A percentile compares a stretch with the other conserved stretches of the same genome.
Conservation (phyloP, 2,329 filamentous ascomycete species). For the Claviceps citrina region DNA sequence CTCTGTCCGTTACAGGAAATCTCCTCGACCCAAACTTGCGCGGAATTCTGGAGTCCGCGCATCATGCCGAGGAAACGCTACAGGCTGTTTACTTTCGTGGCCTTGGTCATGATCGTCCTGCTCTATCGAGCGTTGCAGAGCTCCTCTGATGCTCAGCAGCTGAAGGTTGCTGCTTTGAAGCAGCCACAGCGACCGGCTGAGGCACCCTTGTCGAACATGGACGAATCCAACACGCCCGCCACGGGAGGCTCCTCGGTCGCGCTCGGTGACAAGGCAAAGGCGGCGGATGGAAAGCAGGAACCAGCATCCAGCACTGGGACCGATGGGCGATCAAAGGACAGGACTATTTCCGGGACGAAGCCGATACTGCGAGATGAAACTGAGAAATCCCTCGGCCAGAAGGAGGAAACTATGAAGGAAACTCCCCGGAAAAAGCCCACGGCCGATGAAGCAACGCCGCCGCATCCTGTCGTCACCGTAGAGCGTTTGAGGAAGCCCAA, state of each 20-base stretch:
- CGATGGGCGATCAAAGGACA: neutral
- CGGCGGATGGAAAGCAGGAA: neutral
- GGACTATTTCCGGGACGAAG: neutral
- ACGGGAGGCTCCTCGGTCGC: slow-evolving; percentile 2
- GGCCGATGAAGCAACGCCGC: slow-evolving; percentile 5
- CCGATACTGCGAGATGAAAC: neutral
- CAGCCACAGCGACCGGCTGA: slow-evolving; percentile 1
- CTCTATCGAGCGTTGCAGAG: slow-evolving; percentile 34
- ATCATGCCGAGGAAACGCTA: slow-evolving; percentile 47
- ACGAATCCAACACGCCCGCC: neutral
- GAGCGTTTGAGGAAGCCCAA: slow-evolving; percentile 59
- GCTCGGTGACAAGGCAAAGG: neutral
- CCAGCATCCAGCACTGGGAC: neutral
- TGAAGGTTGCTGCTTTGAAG: neutral
- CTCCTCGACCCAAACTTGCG: too few relatives aligned
- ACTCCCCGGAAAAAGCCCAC: slow-evolving; percentile 17
- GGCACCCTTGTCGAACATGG: neutral
- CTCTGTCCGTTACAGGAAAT: too few relatives aligned
- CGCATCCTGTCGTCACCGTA: slow-evolving; percentile 7
- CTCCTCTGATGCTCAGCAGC: slow-evolving; percentile 18
- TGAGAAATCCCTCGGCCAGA: neutral
- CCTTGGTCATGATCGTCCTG: slow-evolving; percentile 38
- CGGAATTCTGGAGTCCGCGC: slow-evolving; percentile 3
- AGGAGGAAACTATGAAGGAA: too few relatives aligned
- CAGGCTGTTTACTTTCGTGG: slow-evolving; percentile 41